Evolutionary conservation across 352 stramenopile genomes (phyloP), one percentile per base, ranked within the genome.

Genomic region (Phytopythium boreale): DNA sequence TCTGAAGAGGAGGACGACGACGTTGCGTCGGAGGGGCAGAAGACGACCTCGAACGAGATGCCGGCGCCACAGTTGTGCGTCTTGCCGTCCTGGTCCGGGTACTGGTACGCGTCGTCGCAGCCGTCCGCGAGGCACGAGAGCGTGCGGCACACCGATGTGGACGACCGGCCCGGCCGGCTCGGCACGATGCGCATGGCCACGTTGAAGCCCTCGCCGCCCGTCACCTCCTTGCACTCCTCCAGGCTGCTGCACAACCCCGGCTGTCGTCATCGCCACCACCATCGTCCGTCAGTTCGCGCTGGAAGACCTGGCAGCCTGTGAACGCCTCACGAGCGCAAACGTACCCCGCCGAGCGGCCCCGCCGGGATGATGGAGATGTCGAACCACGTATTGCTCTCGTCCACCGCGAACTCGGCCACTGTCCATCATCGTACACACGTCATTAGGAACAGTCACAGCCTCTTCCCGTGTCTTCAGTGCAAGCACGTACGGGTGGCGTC

Each of bases 71-170:
- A 92, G 31, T 56, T 66, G 64, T 84, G 74, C 15, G 78, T 90
- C 67, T 90, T 90, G 41, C 27, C 60, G 50, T 79, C 61, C 39
- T 93, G 68, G 36, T 79, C 70, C 3, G 84, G 84, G 66, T 76
- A 89, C 36, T 82, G 70, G 63, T 93, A 93, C 2, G 74, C 84
- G 50, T 91, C 84, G 1, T 67, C 59, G 55, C 84, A 93, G 17
- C 76, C 77, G 39, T 84, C 74, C 5, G 59, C 44, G 2, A 87
- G 66, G 62, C 84, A 93, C 9, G 75, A 75, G 67, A 91, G 66
- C 7, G 77, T 72, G 0, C 39, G 26, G 67, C 82, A 91, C 2
- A 44, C 49, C 14, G 22, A n/a, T 4, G 24, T 19, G 34, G 67
- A 68, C 26, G 61, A 60, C 14, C 59, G 39, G 4, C 20, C 50